Conservation (phyloP, 805 yeast genomes). For the Candida sphagnicola region DNA sequence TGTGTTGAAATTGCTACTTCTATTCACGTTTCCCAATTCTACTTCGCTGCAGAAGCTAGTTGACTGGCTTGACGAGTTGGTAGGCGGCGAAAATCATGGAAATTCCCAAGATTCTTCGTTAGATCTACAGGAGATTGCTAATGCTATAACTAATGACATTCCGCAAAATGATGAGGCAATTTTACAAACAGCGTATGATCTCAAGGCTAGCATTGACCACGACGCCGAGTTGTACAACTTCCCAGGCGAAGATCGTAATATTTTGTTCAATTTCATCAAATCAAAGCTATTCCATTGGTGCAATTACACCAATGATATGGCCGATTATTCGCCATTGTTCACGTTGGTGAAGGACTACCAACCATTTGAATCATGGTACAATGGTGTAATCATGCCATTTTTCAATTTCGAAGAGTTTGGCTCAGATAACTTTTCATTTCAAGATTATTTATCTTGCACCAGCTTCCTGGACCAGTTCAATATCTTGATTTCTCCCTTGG, state of each 20-base stretch:
- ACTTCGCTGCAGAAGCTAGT: background rate
- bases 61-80: conserved; percentile 1
- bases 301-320: conserved; percentile 15
- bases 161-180: conserved; percentile 2
- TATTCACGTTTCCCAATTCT: conserved; percentile 9
- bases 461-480: conserved; percentile 16
- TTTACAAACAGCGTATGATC: conserved; percentile 9
- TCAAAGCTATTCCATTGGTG: conserved; percentile 18
- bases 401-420: conserved; percentile 15
- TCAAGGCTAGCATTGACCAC: conserved; percentile 1
- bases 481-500: conserved; percentile 20
- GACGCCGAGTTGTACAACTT: background rate
- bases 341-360: conserved; percentile 8
- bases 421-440: conserved; percentile 8
- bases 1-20: conserved; percentile 7
- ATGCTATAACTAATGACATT: background rate
- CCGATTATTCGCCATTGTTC: conserved; percentile 13
- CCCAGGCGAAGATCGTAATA: background rate
- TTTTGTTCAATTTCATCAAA: conserved; percentile 16
- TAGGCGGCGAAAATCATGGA: background rate
- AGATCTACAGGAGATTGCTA: conserved; percentile 6
- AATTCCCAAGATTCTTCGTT: conserved; percentile 1
- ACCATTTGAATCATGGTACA: conserved; percentile 23
- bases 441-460: conserved; percentile 11
- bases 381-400: conserved; percentile 25